A percentile compares a stretch with the other conserved stretches of the same genome.
Conservation (phyloP, 176 grass and related monocot species). For the Guadua angustifolia region DNA sequence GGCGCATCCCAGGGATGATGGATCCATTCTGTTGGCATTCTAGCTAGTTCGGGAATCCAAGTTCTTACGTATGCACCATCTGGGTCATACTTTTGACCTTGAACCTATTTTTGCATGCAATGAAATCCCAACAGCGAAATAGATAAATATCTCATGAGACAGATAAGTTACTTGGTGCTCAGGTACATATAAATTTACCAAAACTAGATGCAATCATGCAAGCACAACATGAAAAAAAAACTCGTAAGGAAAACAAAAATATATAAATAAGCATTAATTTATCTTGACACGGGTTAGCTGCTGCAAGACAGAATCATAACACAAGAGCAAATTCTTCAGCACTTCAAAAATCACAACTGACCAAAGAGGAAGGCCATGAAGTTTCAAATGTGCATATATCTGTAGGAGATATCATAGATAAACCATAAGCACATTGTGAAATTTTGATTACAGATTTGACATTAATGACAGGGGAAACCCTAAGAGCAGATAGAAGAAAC, state of each 20-base stretch:
- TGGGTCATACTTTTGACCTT: conserved; percentile 83
- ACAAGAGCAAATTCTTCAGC: neutral
- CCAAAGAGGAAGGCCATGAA: neutral
- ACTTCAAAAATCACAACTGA: conserved; percentile 12
- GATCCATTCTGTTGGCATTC: conserved; percentile 92
- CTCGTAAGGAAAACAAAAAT: conserved; percentile 1
- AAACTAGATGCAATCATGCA: conserved; percentile 1
- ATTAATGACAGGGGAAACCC: neutral
- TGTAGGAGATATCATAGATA: neutral
- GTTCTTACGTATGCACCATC: conserved; percentile 89
- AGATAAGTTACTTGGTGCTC: neutral
- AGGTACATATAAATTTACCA: neutral
- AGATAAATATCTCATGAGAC: neutral
- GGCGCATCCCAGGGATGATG: conserved; percentile 94
- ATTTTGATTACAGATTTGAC: neutral
- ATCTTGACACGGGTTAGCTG: neutral
- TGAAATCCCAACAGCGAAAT: conserved; percentile 9
- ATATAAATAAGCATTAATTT: neutral
- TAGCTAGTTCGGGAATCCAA: conserved; percentile 92
- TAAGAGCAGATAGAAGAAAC: neutral
- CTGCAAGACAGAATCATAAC: neutral
- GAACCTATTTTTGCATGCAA: conserved; percentile 62
- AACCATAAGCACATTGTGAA: neutral
- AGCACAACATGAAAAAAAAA: conserved; percentile 26
- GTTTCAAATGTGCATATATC: neutral